Conservation (phyloP, 2,329 filamentous ascomycete genomes). For the Talaromyces amestolkiae region DNA sequence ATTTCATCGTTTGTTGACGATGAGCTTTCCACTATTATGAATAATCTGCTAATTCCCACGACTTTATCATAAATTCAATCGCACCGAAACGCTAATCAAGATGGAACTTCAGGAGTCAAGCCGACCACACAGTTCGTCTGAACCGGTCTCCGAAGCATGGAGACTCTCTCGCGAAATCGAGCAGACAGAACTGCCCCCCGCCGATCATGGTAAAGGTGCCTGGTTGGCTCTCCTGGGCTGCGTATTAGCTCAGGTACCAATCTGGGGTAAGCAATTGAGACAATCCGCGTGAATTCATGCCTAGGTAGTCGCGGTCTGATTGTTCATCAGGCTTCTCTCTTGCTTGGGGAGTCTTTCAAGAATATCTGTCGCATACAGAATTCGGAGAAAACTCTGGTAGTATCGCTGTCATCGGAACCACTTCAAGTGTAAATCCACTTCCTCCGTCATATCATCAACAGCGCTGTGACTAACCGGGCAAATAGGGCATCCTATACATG, state of each 20-base stretch:
- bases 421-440: slow-evolving; percentile 31
- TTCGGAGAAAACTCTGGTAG: slow-evolving; percentile 37
- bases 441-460: background rate
- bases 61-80: background rate
- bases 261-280: slow-evolving; percentile 47
- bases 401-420: slow-evolving; percentile 49
- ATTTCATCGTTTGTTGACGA: background rate
- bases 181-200: slow-evolving; percentile 37
- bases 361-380: slow-evolving; percentile 41
- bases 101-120: background rate
- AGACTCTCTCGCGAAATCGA: background rate
- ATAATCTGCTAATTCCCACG: background rate
- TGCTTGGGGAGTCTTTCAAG: slow-evolving; percentile 42
- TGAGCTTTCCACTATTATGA: background rate
- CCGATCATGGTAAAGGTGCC: slow-evolving; percentile 52
- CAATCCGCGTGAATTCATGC: too few relatives aligned
- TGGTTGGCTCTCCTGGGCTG: slow-evolving; percentile 52
- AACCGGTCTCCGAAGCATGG: background rate
- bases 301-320: background rate
- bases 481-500: background rate
- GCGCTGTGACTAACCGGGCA: background rate
- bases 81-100: background rate
- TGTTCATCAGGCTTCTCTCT: slow-evolving; percentile 27
- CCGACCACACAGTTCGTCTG: background rate
- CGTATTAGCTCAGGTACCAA: slow-evolving; percentile 53